Evolutionary conservation across 2,329 filamentous ascomycete genomes (phyloP).

Genomic region (Beauveria caledonica): DNA sequence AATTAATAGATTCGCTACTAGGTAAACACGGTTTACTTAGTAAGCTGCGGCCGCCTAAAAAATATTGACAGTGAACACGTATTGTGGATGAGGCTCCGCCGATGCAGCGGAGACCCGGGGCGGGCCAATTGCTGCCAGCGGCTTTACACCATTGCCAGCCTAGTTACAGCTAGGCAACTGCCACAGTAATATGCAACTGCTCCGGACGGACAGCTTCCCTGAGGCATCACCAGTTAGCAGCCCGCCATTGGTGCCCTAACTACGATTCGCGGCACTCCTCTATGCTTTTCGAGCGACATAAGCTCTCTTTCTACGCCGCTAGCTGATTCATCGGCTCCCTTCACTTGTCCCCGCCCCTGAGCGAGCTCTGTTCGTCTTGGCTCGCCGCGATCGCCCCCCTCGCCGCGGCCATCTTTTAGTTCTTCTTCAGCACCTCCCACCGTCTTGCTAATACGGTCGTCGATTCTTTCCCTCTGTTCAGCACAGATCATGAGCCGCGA

Average conservation of each 20-base stretch:
- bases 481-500: constrained; percentile 25
- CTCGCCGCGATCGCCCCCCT: neutral
- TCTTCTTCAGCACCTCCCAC: neutral
- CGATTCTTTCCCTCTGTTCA: constrained; percentile 11
- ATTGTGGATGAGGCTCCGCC: constrained; percentile 1
- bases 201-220: neutral
- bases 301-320: neutral
- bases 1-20: too few species aligned
- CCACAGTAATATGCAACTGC: neutral
- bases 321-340: neutral
- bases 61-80: constrained; percentile 9
- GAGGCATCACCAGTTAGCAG: constrained; percentile 6
- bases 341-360: neutral
- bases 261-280: constrained; percentile 3
- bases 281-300: neutral
- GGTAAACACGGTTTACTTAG: neutral
- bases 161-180: neutral
- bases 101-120: neutral
- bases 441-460: constrained; percentile 12
- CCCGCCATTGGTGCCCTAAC: constrained; percentile 6
- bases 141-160: neutral
- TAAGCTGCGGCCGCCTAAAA: neutral
- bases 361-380: neutral
- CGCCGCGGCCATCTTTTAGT: neutral
- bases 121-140: constrained; percentile 3